A percentile compares a stretch with the other conserved stretches of the same genome.
phyloP scores from a whole-genome alignment of 306 rosid species.

The Medicago lupulina region DNA sequence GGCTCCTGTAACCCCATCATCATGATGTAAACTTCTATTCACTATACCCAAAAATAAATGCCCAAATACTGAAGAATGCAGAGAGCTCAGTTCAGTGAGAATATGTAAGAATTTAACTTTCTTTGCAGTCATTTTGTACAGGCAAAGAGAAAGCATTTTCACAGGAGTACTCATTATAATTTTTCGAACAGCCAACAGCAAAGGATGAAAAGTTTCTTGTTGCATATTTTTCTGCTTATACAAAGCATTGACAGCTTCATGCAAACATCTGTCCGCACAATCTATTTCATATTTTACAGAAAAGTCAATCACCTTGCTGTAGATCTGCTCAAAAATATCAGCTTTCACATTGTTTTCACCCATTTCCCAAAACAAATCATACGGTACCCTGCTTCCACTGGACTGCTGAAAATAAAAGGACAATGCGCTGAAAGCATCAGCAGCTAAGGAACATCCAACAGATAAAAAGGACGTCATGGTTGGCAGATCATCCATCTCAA shows the following conservation, averaged over 20 bases:
- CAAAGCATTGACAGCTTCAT: constrained; percentile 66
- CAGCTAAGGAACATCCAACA: constrained; percentile 75
- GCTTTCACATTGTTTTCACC: constrained; percentile 45
- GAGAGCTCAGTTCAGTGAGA: constrained; percentile 71
- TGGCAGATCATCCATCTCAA: constrained; percentile 46
- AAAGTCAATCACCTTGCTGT: constrained; percentile 51
- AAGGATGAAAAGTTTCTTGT: constrained; percentile 58
- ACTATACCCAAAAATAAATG: constrained; percentile 56
- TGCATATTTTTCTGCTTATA: constrained; percentile 57
- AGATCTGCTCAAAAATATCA: constrained; percentile 69
- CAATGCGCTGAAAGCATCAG: constrained; percentile 68
- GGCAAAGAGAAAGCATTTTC: constrained; percentile 60
- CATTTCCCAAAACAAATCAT: constrained; percentile 67
- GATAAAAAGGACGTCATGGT: constrained; percentile 52
- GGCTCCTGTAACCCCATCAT: constrained; percentile 41
- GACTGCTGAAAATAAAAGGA: constrained; percentile 66
- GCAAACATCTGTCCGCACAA: constrained; percentile 70
- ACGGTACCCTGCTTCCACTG: constrained; percentile 51
- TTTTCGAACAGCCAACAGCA: constrained; percentile 61
- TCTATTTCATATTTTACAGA: constrained; percentile 57
- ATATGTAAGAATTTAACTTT: constrained; percentile 70
- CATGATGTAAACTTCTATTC: constrained; percentile 48
- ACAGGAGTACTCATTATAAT: constrained; percentile 64
- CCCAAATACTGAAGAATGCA: constrained; percentile 82
- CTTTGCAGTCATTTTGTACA: constrained; percentile 51